Base-by-base conservation (phyloP, 768 basidiomycete genomes). In the Dentipellis sp. region DNA sequence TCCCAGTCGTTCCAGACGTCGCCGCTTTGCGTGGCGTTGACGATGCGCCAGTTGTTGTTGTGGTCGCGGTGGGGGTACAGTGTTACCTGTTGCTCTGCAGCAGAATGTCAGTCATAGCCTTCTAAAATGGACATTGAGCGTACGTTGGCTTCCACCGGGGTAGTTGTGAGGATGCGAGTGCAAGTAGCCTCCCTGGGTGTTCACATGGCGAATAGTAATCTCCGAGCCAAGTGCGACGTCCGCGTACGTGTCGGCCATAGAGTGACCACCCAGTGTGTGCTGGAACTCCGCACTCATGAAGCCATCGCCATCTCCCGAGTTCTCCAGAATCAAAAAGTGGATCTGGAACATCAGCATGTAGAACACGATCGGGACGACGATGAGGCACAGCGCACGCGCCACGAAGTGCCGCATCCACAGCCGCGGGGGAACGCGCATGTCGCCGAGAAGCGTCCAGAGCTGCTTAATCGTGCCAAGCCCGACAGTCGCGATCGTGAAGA, bases 261-360 rank as follows among this genome's bases (percentile, higher is more conserved):
- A 82, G 46, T 84, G 84, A 6, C 94, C 93, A 14, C 84, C 77
- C 11, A 99, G 76, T 0, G 94, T 97, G 66, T 98, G 95, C 71
- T 97, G 94, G 74, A 99, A 99, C 67, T 94, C 94, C 2, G 93
- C 91, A 72, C 91, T 95, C 97, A 99, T 99, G 71, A 99, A 99
- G 0, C 94, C 94, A 67, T 98, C 97, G 0, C 97, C 97, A 53
- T 98, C 95, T 35, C 97, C 97, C 1, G 90, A 88, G 69, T 87
- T 88, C 65, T 83, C 80, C 29, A 99, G 75, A 62, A 99, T 79
- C 66, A 85, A 65, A 72, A 98, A 97, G 68, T 99, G 97, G 53
- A 99, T 84, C 70, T 87, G 80, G 75, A 99, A 99, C 90, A 97
- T 97, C 66, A 75, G 68, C 91, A 98, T 94, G 74, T 99, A 99